Base-by-base conservation (phyloP, 495 filamentous ascomycete genomes). In the Tuber brumale region DNA sequence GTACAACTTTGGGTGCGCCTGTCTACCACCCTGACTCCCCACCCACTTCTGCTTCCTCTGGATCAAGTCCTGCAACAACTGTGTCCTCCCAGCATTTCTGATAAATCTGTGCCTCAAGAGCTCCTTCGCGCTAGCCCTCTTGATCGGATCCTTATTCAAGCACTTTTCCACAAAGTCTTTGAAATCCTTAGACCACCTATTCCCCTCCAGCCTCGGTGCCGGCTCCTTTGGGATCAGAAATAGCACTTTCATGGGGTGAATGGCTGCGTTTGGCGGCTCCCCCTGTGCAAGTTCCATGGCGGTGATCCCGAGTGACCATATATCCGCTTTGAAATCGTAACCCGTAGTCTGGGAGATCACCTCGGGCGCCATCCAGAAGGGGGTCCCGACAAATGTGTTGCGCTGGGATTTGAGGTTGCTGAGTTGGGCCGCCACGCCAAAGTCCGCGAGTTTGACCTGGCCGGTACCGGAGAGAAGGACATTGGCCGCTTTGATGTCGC, bases 311-410 rank as follows among this genome's bases (percentile, higher is more conserved):
- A 99, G 86, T 39, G 96, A 98, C 95, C 95, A 99, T 75, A 99
- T 97, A 83, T 99, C 95, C 9, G 95, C 96, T 85, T 98, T 99
- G 85, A 97, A 94, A 81, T 97, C 95, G 84, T 99, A 99, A 61
- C 95, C 95, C 72, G 93, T 95, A 83, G 97, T 94, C 86, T 97
- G 97, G 7, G 81, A 80, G 84, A 99, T 99, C 44, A 99, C 95
- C 84, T 99, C 95, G 14, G 95, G 95, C 7, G 95, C 95, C 95
- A 99, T 99, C 95, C 95, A 99, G 85, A 97, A 99, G 0, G 95
- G 95, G 3, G 95, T 98, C 21, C 95, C 95, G 37, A 99, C 95
- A 83, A 99, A 99, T 0, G 95, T 99, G 82, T 98, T 99, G 84
- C 97, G 97, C 85, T 97, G 97, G 39, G 96, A 97, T 93, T 97